Base-by-base conservation (phyloP, 2,329 filamentous ascomycete species). In the Colletotrichum sp. region DNA sequence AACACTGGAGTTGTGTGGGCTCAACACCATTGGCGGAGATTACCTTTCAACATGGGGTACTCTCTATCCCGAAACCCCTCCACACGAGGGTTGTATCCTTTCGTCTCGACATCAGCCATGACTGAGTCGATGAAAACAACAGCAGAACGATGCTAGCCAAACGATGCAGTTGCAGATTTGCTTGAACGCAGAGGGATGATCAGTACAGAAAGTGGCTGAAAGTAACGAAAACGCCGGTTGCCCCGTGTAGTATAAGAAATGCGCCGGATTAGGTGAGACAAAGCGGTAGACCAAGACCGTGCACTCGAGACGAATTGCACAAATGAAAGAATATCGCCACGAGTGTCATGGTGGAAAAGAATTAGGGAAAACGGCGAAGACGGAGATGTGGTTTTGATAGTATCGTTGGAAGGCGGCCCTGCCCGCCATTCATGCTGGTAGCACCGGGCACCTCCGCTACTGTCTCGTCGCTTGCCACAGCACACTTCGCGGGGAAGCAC, bases 1-100 rank as follows among this genome's bases (percentile, higher is more conserved):
- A 51, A 51, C 43, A 51, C 43, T 51, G 43, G 62, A 76, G 67
- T 31, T 38, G 61, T 43, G n/a, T 66, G 9, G 24, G 6, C 29
- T n/a, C 29, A 21, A 43, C 6, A 27, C 33, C 18, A 16, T 15
- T 63, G 21, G 55, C 61, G 15, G 68, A 63, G 16, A 63, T 73
- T 80, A 93, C 93, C 92, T 84, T 89, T 85, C 57, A 95, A 86
- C 91, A 94, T 93, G 31, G 93, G 93, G 82, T 91, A 95, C 78
- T 95, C 92, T 38, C 80, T 80, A 18, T 86, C 82, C 74, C 93
- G 87, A 34, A 94, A 85, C 16, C 80, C 80, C 80, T 93, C 91
- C 21, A 95, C 87, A 36, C 83, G 83, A 70, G 81, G 81, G 80
- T 93, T 91, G 80, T 94, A 94, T 75, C 77, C 74, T 76, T 73